A percentile compares a stretch with the other conserved stretches of the same genome.
Conservation (phyloP, 306 rosid species). For the Fagus sylvatica region DNA sequence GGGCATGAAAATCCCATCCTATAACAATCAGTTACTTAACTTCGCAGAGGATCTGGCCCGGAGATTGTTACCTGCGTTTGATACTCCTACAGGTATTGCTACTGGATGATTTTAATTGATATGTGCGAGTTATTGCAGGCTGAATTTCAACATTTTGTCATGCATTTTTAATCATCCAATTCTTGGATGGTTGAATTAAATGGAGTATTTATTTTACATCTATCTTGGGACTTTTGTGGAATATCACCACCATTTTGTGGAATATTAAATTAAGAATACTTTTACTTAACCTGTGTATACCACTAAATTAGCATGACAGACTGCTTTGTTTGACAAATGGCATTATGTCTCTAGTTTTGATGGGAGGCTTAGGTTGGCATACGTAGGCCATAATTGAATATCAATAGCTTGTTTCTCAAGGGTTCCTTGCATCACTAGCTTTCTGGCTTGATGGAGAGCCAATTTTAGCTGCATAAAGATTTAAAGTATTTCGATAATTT, state of each 20-base stretch:
- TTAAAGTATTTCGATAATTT: not conserved
- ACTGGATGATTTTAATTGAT: slow-evolving; percentile 5
- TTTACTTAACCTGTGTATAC: not conserved
- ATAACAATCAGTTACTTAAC: slow-evolving; percentile 76
- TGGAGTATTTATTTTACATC: not conserved
- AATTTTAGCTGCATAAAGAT: not conserved
- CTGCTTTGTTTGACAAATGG: not conserved
- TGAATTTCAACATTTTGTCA: slow-evolving; percentile 5
- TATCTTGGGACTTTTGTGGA: slow-evolving; percentile 16
- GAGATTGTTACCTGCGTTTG: slow-evolving; percentile 92
- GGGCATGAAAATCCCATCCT: slow-evolving; percentile 88
- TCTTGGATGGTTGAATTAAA: not conserved
- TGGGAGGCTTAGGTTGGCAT: not conserved
- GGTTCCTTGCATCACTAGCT: not conserved
- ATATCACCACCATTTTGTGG: slow-evolving; percentile 12
- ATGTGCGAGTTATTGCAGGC: not conserved
- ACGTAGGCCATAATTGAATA: not conserved
- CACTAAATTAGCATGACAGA: not conserved
- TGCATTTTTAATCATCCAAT: slow-evolving; percentile 4
- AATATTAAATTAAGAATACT: not conserved
- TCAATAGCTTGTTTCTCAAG: not conserved
- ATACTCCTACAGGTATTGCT: slow-evolving; percentile 88
- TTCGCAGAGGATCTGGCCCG: slow-evolving; percentile 91
- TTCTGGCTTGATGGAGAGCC: slow-evolving; percentile 23
- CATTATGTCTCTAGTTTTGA: not conserved